phyloP scores from a whole-genome alignment of 2,329 filamentous ascomycete species.

The Geoglossum cookeanum region DNA sequence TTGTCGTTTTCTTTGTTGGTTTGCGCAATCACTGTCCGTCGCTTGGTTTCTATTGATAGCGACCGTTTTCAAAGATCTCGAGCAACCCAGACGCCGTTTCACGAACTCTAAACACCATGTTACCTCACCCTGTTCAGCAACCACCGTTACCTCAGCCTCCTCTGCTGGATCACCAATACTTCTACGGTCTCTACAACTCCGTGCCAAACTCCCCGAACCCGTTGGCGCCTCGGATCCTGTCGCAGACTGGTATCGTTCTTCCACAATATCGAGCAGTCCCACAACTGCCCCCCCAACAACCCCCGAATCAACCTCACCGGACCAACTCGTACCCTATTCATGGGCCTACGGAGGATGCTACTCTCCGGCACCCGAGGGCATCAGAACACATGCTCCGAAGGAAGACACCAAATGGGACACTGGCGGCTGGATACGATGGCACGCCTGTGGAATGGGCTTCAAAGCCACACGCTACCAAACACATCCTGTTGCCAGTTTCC shows the following conservation, averaged over 20 bases:
- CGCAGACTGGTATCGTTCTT: not conserved
- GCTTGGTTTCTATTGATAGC: not conserved
- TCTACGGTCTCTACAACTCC: slow-evolving; percentile 2
- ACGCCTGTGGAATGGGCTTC: slow-evolving; percentile 53
- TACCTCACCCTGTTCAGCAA: slow-evolving; percentile 1
- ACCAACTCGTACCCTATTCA: slow-evolving; percentile 19
- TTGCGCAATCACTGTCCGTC: not conserved
- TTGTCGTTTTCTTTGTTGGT: not conserved
- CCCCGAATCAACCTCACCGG: not conserved
- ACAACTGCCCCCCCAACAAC: not conserved
- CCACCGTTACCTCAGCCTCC: not conserved
- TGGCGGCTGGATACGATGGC: slow-evolving; percentile 81
- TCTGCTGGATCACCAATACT: not conserved
- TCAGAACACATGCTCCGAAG: slow-evolving; percentile 64
- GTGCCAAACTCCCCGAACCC: not conserved
- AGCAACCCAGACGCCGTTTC: not conserved
- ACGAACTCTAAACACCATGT: slow-evolving; percentile 1
- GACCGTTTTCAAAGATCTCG: not conserved
- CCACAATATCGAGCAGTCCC: not conserved
- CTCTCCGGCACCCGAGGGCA: not conserved
- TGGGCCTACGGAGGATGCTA: slow-evolving; percentile 10
- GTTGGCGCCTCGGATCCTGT: not conserved
- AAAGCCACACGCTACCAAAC: slow-evolving; percentile 62
- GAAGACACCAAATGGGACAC: slow-evolving; percentile 86
- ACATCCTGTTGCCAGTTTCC: slow-evolving; percentile 37